phyloP scores from a whole-genome alignment of 1,284 basidiomycete genomes.

The Trametes hirsuta region DNA sequence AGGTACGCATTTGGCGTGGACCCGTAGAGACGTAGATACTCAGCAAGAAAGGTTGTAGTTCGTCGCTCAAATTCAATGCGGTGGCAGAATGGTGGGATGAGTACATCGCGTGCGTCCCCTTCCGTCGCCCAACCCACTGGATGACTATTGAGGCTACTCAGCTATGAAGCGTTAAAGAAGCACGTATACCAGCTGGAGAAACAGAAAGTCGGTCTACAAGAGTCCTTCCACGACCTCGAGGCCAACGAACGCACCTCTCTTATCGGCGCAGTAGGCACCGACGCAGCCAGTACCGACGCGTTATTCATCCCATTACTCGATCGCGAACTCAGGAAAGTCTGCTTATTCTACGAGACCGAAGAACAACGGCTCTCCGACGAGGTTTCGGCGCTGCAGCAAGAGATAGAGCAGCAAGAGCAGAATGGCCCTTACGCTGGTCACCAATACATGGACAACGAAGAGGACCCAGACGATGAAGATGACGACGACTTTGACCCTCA shows the following conservation, averaged over 20 bases:
- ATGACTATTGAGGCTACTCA: slow-evolving; percentile 28
- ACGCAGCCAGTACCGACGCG: slow-evolving; percentile 49
- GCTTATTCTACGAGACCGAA: slow-evolving; percentile 79
- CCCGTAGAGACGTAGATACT: not conserved
- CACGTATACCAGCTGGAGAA: slow-evolving; percentile 85
- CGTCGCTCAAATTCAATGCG: slow-evolving; percentile 90
- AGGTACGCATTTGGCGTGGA: slow-evolving; percentile 40
- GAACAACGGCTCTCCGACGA: slow-evolving; percentile 73
- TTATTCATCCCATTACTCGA: slow-evolving; percentile 80
- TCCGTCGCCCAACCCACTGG: not conserved
- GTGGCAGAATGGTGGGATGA: slow-evolving; percentile 95
- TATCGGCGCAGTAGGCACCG: slow-evolving; percentile 39
- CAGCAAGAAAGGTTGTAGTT: slow-evolving; percentile 41
- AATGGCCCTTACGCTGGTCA: slow-evolving; percentile 53
- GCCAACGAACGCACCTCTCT: slow-evolving; percentile 63
- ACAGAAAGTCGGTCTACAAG: slow-evolving; percentile 51
- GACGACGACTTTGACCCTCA: slow-evolving; percentile 46
- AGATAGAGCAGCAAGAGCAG: slow-evolving; percentile 69
- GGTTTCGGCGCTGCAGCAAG: slow-evolving; percentile 65
- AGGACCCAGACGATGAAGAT: slow-evolving; percentile 68
- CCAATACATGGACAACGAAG: slow-evolving; percentile 53
- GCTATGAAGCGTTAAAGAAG: slow-evolving; percentile 89
- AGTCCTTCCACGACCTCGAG: slow-evolving; percentile 63
- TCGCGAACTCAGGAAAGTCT: slow-evolving; percentile 84
- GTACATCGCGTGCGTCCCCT: slow-evolving; percentile 75